Evolutionary conservation across 2,329 filamentous ascomycete species (phyloP).

Genomic region (Fusarium tupiense): DNA sequence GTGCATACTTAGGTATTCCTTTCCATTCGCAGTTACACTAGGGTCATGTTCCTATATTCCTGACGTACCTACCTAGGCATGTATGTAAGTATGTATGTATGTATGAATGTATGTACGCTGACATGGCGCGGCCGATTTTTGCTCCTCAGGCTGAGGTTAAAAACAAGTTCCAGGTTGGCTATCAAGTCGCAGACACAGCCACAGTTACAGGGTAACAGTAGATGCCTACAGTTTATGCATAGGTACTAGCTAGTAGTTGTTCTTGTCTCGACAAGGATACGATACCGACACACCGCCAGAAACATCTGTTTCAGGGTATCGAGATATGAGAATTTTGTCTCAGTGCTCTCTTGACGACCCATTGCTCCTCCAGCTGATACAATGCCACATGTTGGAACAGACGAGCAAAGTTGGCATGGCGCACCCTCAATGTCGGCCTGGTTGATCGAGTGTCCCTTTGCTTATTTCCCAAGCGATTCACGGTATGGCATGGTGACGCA

Average conservation of each 20-base stretch:
- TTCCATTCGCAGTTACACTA: constrained; percentile 7
- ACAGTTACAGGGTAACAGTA: constrained; percentile 19
- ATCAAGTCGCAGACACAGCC: background rate
- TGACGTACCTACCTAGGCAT: background rate
- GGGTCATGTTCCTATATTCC: constrained; percentile 18
- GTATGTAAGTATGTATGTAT: background rate
- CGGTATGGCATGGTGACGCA: background rate
- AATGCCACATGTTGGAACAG: background rate
- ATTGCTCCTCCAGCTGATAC: background rate
- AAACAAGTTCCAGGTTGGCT: background rate
- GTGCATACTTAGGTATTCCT: background rate
- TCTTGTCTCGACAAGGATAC: constrained; percentile 18
- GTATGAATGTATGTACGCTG: background rate
- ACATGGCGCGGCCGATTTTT: background rate
- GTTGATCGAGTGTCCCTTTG: background rate
- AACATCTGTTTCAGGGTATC: constrained; percentile 35
- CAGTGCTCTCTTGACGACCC: background rate
- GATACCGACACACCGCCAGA: constrained; percentile 30
- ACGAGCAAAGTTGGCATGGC: background rate
- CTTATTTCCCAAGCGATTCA: background rate
- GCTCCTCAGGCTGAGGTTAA: background rate
- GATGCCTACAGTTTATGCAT: background rate
- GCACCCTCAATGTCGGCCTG: background rate
- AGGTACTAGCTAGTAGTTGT: background rate
- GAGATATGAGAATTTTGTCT: constrained; percentile 17